Conservation (phyloP, 306 rosid genomes). For the Quercus bicolor region DNA sequence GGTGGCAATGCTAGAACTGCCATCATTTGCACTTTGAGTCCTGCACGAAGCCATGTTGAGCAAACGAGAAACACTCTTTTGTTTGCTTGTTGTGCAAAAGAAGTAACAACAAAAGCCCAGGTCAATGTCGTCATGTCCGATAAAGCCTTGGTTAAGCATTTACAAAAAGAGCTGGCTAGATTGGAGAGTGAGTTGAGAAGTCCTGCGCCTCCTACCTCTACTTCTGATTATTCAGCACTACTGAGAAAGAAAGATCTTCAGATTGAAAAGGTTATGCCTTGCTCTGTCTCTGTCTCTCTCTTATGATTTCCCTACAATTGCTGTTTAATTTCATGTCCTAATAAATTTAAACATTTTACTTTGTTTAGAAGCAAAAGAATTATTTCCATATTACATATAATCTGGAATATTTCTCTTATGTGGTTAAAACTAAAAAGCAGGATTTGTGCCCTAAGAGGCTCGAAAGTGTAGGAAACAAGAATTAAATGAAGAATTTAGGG, state of each 20-base stretch:
- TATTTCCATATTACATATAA: background rate
- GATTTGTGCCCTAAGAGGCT: background rate
- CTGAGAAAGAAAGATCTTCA: constrained; percentile 93
- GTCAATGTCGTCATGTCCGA: constrained; percentile 99
- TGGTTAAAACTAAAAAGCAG: background rate
- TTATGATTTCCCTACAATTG: background rate
- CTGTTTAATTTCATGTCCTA: constrained; percentile 13
- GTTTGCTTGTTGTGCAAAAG: constrained; percentile 97
- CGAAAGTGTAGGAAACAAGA: background rate
- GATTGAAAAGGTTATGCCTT: constrained; percentile 72
- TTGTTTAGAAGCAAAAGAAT: background rate
- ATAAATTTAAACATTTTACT: background rate
- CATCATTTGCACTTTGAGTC: constrained; percentile 94
- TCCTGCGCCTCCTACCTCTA: constrained; percentile 61
- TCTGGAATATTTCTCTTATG: background rate
- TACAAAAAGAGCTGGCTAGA: constrained; percentile 93
- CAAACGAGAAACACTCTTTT: constrained; percentile 97
- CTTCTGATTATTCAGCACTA: constrained; percentile 56
- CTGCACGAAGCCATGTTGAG: constrained; percentile 93
- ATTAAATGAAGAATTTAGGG: background rate
- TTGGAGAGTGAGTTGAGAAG: constrained; percentile 89
- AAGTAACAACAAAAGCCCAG: constrained; percentile 95
- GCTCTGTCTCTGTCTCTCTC: background rate
- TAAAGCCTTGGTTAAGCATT: constrained; percentile 94
- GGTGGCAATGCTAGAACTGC: constrained; percentile 99